Conservation (phyloP, 2,329 filamentous ascomycete genomes). For the Colletotrichum sidae region DNA sequence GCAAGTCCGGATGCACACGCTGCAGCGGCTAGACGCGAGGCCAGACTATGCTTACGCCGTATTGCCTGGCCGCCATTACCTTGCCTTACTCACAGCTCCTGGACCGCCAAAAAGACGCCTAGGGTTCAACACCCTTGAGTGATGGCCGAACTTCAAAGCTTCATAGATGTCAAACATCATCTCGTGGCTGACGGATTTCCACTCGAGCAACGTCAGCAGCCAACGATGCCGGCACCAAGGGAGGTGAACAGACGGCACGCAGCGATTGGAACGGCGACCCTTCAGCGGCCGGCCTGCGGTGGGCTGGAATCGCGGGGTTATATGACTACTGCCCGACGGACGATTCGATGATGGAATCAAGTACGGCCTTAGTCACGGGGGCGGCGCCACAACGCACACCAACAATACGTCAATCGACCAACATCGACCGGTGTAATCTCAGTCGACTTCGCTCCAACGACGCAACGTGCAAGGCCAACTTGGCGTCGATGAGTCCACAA, state of each 20-base stretch:
- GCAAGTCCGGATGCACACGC: slow-evolving; percentile 8
- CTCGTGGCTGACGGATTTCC: no score
- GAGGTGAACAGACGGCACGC: no score
- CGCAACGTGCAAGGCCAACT: neutral
- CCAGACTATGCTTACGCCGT: slow-evolving; percentile 15
- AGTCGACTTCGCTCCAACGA: slow-evolving; percentile 5
- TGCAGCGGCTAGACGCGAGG: slow-evolving; percentile 17
- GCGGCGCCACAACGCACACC: slow-evolving; percentile 4
- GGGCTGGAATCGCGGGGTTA: slow-evolving; percentile 23
- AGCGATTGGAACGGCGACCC: no score
- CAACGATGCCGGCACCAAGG: no score
- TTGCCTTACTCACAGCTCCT: neutral
- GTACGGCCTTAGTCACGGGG: slow-evolving; percentile 9
- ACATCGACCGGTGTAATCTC: slow-evolving; percentile 5
- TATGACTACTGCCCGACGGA: slow-evolving; percentile 1
- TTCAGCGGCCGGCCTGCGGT: slow-evolving; percentile 6
- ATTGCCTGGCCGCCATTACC: neutral
- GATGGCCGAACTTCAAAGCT: no score
- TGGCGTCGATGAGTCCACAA: neutral
- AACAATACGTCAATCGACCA: neutral
- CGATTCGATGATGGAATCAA: neutral
- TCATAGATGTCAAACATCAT: no score
- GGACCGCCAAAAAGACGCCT: no score
- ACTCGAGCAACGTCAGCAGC: no score
- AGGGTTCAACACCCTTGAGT: no score